Base-by-base conservation (phyloP, 768 basidiomycete species). In the Steccherinum ochraceum region DNA sequence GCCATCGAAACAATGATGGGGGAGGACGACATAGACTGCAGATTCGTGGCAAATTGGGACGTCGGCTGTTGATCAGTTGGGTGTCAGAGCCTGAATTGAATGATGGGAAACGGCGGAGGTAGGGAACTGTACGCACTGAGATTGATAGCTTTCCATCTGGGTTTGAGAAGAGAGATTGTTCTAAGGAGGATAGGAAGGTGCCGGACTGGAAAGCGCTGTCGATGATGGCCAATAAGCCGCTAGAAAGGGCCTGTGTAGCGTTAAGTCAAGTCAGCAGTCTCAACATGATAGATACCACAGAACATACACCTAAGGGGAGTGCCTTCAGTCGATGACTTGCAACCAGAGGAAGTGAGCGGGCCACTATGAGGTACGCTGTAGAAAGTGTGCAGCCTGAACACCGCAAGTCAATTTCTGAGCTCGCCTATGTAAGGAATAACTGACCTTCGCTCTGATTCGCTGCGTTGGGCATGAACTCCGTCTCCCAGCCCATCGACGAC, bases 401-500 rank as follows among this genome's bases (percentile, higher is more conserved):
- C 18, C 30, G 24, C 16, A 10, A 18, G 5, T 40, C 12, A 25
- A 41, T 19, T 13, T 44, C 48, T 49, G 19, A 12, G 24, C n/a
- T n/a, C 19, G 13, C 23, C 23, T 23, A 23, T 5, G 21, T 46
- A 27, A 23, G 12, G 10, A 13, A 20, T 43, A 27, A 52, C 51
- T 5, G 47, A 66, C 67, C 67, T 61, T 69, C 68, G 59, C 7
- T 35, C 16, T 35, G 30, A 16, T 68, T 73, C 56, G 76, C 73
- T 4, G 72, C 68, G 16, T 69, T 69, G n/a, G 77, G 75, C 51
- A 74, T 73, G 60, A 88, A 89, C 58, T 89, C 86, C 47, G 72
- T 76, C 60, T 84, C 80, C 87, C 87, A 89, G 13, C 70, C 71
- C 44, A 63, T 65, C 3, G 69, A 66, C 5, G 61, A 50, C 3